These are phyloP conservation scores for Asterochloris sp. DNA, from an alignment of 139 green algal genomes.

Conservation along the genomic window DNA sequence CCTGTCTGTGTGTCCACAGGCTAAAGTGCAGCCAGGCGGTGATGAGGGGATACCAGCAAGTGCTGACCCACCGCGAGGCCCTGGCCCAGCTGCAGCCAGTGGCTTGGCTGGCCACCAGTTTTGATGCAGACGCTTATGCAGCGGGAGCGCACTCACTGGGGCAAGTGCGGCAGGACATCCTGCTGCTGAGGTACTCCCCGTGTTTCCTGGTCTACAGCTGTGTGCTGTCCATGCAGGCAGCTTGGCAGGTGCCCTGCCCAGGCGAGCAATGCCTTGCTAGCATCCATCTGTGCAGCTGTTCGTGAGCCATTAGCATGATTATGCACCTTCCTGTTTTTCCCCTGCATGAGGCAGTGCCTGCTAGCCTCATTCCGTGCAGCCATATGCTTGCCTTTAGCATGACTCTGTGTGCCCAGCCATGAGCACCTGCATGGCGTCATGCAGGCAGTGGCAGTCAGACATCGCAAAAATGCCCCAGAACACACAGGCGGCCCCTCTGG, in stretches of 20 bases:
- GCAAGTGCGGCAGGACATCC: slow-evolving; percentile 14
- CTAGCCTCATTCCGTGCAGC: background rate
- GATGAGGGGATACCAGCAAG: slow-evolving; percentile 3
- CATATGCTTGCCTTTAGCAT: background rate
- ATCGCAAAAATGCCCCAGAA: background rate
- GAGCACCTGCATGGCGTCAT: background rate
- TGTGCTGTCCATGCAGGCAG: background rate
- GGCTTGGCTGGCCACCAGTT: background rate
- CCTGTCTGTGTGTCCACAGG: background rate
- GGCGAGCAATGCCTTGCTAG: background rate
- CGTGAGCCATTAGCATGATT: background rate
- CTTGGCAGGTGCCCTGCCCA: background rate
- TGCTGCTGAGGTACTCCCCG: background rate
- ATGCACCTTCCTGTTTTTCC: background rate
- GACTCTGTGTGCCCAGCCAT: background rate
- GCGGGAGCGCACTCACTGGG: background rate
- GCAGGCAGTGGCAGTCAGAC: slow-evolving; percentile 18
- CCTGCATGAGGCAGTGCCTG: background rate
- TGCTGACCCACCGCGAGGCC: background rate
- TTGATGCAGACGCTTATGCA: slow-evolving; percentile 8
- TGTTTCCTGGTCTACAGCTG: background rate
- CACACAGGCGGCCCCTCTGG: background rate
- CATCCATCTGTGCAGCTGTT: background rate
- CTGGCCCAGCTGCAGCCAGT: slow-evolving; percentile 4
- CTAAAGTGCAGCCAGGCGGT: slow-evolving; percentile 7